Percentiles rank a stretch among this genome's conserved stretches.
These are phyloP conservation scores for Orbilia brochopaga DNA, from an alignment of 2,329 filamentous ascomycete species.

Conservation along the genomic window DNA sequence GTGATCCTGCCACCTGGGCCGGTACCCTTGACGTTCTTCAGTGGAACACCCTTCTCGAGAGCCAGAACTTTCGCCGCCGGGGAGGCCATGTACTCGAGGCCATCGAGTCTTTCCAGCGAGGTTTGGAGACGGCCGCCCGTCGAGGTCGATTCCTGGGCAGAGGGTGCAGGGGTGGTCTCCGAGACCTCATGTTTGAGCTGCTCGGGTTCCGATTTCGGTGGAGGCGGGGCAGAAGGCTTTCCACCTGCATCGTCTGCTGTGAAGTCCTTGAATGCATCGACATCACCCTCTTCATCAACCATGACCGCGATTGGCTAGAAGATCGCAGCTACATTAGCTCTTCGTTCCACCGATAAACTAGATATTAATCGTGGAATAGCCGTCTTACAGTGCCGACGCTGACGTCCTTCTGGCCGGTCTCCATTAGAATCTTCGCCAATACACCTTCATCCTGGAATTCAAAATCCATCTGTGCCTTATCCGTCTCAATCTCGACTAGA, in stretches of 20 bases:
- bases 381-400: slow-evolving; percentile 92
- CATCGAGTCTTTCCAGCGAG: slow-evolving; percentile 76
- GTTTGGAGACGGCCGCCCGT: slow-evolving; percentile 74
- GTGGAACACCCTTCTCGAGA: slow-evolving; percentile 78
- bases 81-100: slow-evolving; percentile 65
- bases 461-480: slow-evolving; percentile 99
- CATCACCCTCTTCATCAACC: slow-evolving; percentile 87
- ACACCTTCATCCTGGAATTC: slow-evolving; percentile 99
- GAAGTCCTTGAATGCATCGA: slow-evolving; percentile 87
- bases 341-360: slow-evolving; percentile 12
- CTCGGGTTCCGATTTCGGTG: slow-evolving; percentile 71
- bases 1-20: slow-evolving; percentile 86
- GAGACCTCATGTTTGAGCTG: slow-evolving; percentile 64
- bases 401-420: slow-evolving; percentile 91
- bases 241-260: slow-evolving; percentile 88
- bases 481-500: slow-evolving; percentile 96
- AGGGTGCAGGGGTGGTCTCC: slow-evolving; percentile 64
- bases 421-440: slow-evolving; percentile 90
- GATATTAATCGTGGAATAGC: slow-evolving; percentile 55
- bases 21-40: slow-evolving; percentile 82
- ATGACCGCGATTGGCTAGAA: slow-evolving; percentile 89
- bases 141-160: slow-evolving; percentile 61
- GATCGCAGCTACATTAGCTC: neutral
- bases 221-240: slow-evolving; percentile 56
- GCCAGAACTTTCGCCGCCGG: slow-evolving; percentile 80